These are phyloP conservation scores for Cunninghamia lanceolata DNA, from an alignment of 75 land plant genomes.

Conservation along the genomic window DNA sequence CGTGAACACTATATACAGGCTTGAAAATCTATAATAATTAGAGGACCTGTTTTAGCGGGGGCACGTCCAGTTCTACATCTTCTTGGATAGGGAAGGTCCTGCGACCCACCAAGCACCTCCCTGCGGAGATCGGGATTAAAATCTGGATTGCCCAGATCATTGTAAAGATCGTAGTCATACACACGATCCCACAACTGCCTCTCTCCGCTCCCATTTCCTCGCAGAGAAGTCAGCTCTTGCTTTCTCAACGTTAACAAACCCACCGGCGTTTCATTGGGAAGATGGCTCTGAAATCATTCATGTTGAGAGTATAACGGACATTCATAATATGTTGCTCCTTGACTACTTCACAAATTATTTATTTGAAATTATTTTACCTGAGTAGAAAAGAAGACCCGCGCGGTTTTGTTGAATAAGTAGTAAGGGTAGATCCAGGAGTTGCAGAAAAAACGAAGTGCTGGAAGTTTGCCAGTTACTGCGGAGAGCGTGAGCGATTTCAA, in stretches of 20 bases:
- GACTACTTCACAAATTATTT: not conserved
- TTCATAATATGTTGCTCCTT: not conserved
- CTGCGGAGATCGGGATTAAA: slow-evolving; percentile 30
- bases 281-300: slow-evolving; percentile 21
- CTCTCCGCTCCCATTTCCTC: slow-evolving; percentile 70
- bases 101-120: slow-evolving; percentile 65
- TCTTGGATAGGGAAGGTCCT: slow-evolving; percentile 68
- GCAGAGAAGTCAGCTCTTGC: slow-evolving; percentile 42
- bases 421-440: slow-evolving; percentile 19
- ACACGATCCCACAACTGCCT: slow-evolving; percentile 59
- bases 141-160: slow-evolving; percentile 85
- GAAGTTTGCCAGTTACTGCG: not conserved
- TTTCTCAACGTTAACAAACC: slow-evolving; percentile 34
- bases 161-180: slow-evolving; percentile 85
- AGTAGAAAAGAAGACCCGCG: slow-evolving; percentile 22
- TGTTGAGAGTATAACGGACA: too few relatives aligned
- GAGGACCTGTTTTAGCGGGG: slow-evolving; percentile 29
- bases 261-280: slow-evolving; percentile 35
- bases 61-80: slow-evolving; percentile 81
- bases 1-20: too few relatives aligned
- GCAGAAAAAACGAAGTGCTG: slow-evolving; percentile 13
- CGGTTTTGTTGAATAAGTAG: not conserved
- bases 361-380: not conserved
- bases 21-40: too few relatives aligned
- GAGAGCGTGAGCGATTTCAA: slow-evolving; percentile 22